Conservation (phyloP, 2,329 filamentous ascomycete species). For the Orbilia ellipsospora region DNA sequence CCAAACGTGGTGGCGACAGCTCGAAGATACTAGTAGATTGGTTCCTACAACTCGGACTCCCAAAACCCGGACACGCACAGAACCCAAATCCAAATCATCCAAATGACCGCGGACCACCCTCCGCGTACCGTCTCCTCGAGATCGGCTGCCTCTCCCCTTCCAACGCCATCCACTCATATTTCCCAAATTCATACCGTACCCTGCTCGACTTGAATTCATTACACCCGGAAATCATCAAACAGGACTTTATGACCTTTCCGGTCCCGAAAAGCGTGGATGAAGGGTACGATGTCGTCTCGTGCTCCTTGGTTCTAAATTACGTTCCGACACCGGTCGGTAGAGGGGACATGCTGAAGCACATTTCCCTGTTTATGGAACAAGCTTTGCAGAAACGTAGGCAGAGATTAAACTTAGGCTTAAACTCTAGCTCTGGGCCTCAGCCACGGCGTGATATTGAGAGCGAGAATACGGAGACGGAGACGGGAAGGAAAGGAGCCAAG, state of each 20-base stretch:
- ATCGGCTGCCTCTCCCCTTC: constrained; percentile 85
- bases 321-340: constrained; percentile 80
- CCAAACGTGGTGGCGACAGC: constrained; percentile 75
- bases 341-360: constrained; percentile 86
- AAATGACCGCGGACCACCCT: constrained; percentile 4
- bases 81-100: neutral
- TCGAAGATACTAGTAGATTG: constrained; percentile 74
- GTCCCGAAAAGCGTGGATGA: constrained; percentile 72
- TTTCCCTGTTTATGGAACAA: constrained; percentile 63
- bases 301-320: constrained; percentile 94
- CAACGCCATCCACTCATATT: constrained; percentile 77
- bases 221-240: constrained; percentile 80
- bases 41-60: constrained; percentile 63
- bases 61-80: constrained; percentile 5
- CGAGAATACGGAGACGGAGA: neutral
- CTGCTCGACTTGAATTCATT: constrained; percentile 89
- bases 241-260: constrained; percentile 93
- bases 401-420: constrained; percentile 12
- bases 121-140: constrained; percentile 77
- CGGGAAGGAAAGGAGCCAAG: constrained; percentile 58
- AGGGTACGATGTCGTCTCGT: constrained; percentile 86
- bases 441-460: neutral
- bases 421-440: neutral
- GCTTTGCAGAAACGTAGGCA: constrained; percentile 18
- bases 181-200: constrained; percentile 74